These are phyloP conservation scores for Tylopilus subfusipes DNA, from an alignment of 768 basidiomycete genomes.

Conservation along the genomic window DNA sequence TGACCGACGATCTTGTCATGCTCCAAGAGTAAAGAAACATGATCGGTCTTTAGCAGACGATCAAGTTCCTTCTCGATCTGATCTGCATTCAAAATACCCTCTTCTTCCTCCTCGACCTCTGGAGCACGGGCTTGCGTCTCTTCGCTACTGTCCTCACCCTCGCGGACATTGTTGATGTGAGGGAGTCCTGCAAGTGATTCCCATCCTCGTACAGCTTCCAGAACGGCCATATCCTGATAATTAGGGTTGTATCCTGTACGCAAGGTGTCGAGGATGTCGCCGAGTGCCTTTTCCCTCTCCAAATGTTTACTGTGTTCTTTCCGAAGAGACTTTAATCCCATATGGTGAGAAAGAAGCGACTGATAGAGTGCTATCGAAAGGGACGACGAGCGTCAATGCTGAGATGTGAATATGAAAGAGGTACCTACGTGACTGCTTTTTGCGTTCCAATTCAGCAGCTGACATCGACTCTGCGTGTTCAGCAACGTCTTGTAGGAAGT, in stretches of 20 bases:
- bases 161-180: slow-evolving; percentile 66
- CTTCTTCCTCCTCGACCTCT: slow-evolving; percentile 42
- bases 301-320: slow-evolving; percentile 68
- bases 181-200: slow-evolving; percentile 69
- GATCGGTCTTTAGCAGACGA: slow-evolving; percentile 57
- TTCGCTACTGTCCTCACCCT: slow-evolving; percentile 40
- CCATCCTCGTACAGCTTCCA: slow-evolving; percentile 95
- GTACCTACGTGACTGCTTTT: slow-evolving; percentile 79
- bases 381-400: not conserved
- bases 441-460: slow-evolving; percentile 76
- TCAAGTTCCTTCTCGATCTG: slow-evolving; percentile 59
- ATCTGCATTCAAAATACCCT: slow-evolving; percentile 57
- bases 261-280: slow-evolving; percentile 77
- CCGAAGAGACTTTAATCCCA: slow-evolving; percentile 74
- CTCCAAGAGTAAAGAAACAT: slow-evolving; percentile 69
- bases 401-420: not conserved
- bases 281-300: slow-evolving; percentile 72
- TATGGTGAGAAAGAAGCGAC: slow-evolving; percentile 67
- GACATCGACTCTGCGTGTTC: slow-evolving; percentile 76
- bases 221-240: slow-evolving; percentile 98
- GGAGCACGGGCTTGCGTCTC: slow-evolving; percentile 23
- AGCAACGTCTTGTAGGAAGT: slow-evolving; percentile 57
- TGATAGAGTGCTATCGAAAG: slow-evolving; percentile 67
- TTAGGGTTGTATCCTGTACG: slow-evolving; percentile 93
- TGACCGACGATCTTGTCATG: slow-evolving; percentile 68